Conservation (phyloP, 2,329 filamentous ascomycete genomes). For the Colletotrichum coccodes region DNA sequence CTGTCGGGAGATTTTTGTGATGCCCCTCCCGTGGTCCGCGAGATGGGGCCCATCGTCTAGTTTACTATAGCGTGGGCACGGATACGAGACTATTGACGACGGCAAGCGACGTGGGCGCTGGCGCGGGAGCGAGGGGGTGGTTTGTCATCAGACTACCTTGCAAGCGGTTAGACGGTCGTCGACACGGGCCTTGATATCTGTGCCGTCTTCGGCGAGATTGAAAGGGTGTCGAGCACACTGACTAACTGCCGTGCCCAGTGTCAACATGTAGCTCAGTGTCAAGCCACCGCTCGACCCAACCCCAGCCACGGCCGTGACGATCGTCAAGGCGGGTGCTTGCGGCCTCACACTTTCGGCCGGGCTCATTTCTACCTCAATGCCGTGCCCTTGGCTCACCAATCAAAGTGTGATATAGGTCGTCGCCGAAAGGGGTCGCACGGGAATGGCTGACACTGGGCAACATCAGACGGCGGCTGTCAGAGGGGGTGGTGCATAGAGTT, state of each 20-base stretch:
- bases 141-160: not conserved
- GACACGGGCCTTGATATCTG: not conserved
- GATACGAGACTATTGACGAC: constrained; percentile 24
- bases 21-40: constrained; percentile 3
- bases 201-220: constrained; percentile 1
- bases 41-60: not conserved
- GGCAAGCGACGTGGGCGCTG: not conserved
- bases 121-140: not conserved
- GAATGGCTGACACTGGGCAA: constrained; percentile 17
- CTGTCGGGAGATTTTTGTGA: constrained; percentile 15
- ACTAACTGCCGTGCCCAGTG: not conserved
- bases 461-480: constrained; percentile 33
- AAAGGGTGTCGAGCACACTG: not conserved
- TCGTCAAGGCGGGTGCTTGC: constrained; percentile 1
- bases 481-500: constrained; percentile 7
- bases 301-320: not conserved
- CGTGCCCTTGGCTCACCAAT: not conserved
- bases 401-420: not conserved
- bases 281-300: constrained; percentile 13
- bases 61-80: constrained; percentile 4
- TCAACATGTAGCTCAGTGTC: constrained; percentile 26
- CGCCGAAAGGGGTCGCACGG: not conserved
- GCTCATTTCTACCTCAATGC: not conserved
- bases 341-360: not conserved
- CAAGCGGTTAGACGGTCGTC: not conserved